Conservation (phyloP, 768 basidiomycete species). For the Trametes meyenii region DNA sequence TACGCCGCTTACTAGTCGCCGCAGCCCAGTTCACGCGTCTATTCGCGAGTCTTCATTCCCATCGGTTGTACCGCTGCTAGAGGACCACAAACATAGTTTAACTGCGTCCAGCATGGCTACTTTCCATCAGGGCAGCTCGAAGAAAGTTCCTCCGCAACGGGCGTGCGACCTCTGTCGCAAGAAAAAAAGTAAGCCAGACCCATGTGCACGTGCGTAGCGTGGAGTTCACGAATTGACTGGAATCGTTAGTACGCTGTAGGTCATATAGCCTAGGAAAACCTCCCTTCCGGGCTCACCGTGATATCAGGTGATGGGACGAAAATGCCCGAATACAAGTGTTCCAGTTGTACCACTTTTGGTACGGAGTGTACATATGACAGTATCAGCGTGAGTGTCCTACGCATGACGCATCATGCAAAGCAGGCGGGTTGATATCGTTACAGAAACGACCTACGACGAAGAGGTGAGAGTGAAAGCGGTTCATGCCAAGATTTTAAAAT, state of each 20-base stretch:
- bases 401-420: no score
- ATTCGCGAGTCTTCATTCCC: no score
- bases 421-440: no score
- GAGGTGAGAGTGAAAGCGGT: background rate
- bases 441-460: slow-evolving; percentile 1
- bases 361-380: background rate
- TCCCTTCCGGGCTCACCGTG: no score
- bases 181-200: slow-evolving; percentile 35
- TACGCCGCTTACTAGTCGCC: no score
- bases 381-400: background rate
- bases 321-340: background rate
- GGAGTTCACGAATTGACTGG: no score
- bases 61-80: no score
- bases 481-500: no score
- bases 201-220: no score
- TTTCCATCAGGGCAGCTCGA: slow-evolving; percentile 1
- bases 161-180: slow-evolving; percentile 39
- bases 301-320: background rate
- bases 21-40: no score
- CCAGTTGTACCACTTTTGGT: background rate
- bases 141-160: slow-evolving; percentile 35
- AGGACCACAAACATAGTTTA: no score
- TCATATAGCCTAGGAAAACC: background rate
- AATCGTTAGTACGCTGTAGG: slow-evolving; percentile 30
- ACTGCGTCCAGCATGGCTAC: background rate